Percentiles rank a stretch among this genome's conserved stretches.
Conservation (phyloP, 352 stramenopile species). For the Phytopythium litorale region DNA sequence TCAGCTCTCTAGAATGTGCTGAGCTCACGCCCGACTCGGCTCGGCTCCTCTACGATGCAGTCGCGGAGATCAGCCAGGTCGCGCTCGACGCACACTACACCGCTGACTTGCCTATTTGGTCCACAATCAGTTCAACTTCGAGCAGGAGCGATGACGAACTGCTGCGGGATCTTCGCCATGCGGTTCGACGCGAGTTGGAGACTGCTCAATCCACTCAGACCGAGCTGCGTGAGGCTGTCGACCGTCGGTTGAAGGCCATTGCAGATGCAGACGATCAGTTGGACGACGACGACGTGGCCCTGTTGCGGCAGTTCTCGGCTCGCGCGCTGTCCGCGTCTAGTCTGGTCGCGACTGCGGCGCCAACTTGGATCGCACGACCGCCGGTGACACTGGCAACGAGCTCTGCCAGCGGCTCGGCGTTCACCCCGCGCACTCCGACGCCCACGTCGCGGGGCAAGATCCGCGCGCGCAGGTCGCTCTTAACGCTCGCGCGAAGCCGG, state of each 20-base stretch:
- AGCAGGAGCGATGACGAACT: neutral
- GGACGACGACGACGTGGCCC: neutral
- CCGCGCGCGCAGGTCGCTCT: slow-evolving; percentile 13
- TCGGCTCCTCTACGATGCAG: slow-evolving; percentile 17
- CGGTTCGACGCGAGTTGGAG: neutral
- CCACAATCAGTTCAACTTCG: neutral
- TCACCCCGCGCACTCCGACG: slow-evolving; percentile 20
- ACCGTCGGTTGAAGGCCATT: neutral
- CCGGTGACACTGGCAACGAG: neutral
- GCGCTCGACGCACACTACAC: neutral
- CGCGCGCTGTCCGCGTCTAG: neutral
- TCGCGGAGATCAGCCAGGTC: slow-evolving; percentile 17
- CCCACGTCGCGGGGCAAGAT: slow-evolving; percentile 19
- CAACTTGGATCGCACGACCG: neutral
- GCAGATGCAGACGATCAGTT: slow-evolving; percentile 1
- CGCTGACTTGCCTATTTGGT: neutral
- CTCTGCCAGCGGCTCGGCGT: neutral
- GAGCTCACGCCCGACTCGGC: neutral
- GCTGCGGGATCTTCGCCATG: neutral
- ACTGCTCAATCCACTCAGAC: neutral
- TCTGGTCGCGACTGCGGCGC: neutral
- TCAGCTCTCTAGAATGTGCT: neutral
- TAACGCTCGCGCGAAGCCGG: slow-evolving; percentile 19
- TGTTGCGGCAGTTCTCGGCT: neutral
- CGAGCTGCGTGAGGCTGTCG: neutral